A percentile compares a stretch with the other conserved stretches of the same genome.
Conservation (phyloP, 805 yeast species). For the Yarrowia phangngaensis region DNA sequence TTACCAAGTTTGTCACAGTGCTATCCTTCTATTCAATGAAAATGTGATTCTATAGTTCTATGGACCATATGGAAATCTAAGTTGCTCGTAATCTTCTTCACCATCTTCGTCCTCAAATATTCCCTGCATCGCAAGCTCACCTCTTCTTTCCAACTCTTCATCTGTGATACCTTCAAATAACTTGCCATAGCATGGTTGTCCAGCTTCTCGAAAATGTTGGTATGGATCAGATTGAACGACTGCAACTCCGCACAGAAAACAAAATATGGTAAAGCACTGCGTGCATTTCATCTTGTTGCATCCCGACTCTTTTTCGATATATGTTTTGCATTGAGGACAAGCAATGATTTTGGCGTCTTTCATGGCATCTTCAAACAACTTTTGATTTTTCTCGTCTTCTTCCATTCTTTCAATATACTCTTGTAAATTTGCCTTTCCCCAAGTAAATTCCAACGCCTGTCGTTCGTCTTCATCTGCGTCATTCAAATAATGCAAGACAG, state of each 20-base stretch:
- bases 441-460: constrained; percentile 1
- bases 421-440: constrained; percentile 16
- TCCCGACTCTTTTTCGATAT: constrained; percentile 4
- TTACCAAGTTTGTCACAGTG: no score
- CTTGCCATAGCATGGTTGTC: background rate
- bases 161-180: constrained; percentile 14
- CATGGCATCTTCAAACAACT: constrained; percentile 4
- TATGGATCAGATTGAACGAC: background rate
- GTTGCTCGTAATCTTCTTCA: no score
- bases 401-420: background rate
- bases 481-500: background rate
- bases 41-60: no score
- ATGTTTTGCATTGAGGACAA: background rate
- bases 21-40: no score
- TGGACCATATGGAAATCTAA: no score
- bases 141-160: constrained; percentile 10
- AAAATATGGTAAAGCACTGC: background rate
- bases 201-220: constrained; percentile 5
- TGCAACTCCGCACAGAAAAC: constrained; percentile 1
- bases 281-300: constrained; percentile 21
- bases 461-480: constrained; percentile 12
- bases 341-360: background rate
- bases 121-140: constrained; percentile 6
- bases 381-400: background rate
- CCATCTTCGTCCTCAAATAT: constrained; percentile 3